Base-by-base conservation (phyloP, 169 alveolate genomes). In the Plasmodium gallinaceum region DNA sequence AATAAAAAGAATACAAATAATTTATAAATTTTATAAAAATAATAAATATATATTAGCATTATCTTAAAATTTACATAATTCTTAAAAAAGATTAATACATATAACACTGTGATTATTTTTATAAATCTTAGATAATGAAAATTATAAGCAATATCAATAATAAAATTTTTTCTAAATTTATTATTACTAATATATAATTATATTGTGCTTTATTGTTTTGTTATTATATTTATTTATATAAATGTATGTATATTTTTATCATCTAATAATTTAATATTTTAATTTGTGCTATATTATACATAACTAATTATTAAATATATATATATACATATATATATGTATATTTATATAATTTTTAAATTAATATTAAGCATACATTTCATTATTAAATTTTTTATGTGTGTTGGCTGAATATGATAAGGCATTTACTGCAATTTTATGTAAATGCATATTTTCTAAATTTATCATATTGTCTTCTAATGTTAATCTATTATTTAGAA, bases 401-500 rank as follows among this genome's bases (percentile, higher is more conserved):
- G 91, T 83, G 58, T 65, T 83, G 42, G 91, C 91, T 10, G 91
- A 71, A 68, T 83, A 83, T 12, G 91, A 83, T 52, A 94, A 74
- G 12, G 96, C 96, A 69, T 85, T 89, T 16, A 92, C 92, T 7
- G 96, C 95, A 78, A 90, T 52, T 60, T 94, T 94, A 58, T 94
- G 96, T 88, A 94, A 88, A 37, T 92, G 94, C 65, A 94, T 94
- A 60, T 94, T 93, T 85, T 94, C 96, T 64, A 94, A 74, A 16
- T 94, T 92, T 46, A 94, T 94, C 92, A 87, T 92, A 66, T 94
- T 94, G 76, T 93, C 83, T 90, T 94, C 96, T 48, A 94, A 92
- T 10, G 96, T 92, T 68, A 92, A 65, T 16, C 92, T 90, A 54
- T 93, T 87, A 71, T 92, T 70, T 54, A 90, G 58, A 24, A 94